Percentiles rank a stretch among this genome's conserved stretches.
phyloP scores from a whole-genome alignment of 2,329 filamentous ascomycete species.

The Chrysosphaeria jannelii region DNA sequence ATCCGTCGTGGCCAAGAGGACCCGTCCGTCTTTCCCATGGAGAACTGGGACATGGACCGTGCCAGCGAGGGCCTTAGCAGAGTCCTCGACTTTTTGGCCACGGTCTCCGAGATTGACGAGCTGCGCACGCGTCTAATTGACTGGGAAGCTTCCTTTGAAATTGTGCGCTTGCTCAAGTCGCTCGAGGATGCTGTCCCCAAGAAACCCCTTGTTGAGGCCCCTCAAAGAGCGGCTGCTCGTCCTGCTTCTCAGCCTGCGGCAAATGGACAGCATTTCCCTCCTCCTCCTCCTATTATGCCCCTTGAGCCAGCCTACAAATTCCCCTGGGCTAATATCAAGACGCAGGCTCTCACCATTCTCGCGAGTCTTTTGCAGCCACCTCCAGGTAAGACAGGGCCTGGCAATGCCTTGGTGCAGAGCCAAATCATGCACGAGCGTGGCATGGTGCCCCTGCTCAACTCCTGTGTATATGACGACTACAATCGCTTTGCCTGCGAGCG shows the following conservation, averaged over 20 bases:
- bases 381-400: slow-evolving; percentile 23
- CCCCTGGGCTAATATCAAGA: slow-evolving; percentile 52
- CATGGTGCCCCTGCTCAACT: slow-evolving; percentile 64
- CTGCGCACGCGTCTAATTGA: slow-evolving; percentile 66
- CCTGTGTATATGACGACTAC: slow-evolving; percentile 71
- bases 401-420: slow-evolving; percentile 49
- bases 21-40: slow-evolving; percentile 70
- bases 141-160: slow-evolving; percentile 74
- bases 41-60: slow-evolving; percentile 91
- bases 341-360: slow-evolving; percentile 69
- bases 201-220: slow-evolving; percentile 29
- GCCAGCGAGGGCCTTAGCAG: slow-evolving; percentile 87
- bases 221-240: slow-evolving; percentile 5
- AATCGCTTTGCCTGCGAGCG: slow-evolving; percentile 88
- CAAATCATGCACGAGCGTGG: slow-evolving; percentile 68
- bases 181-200: slow-evolving; percentile 72
- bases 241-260: slow-evolving; percentile 3
- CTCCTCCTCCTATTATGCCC: slow-evolving; percentile 17
- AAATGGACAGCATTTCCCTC: slow-evolving; percentile 8
- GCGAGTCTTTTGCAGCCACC: slow-evolving; percentile 74
- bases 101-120: slow-evolving; percentile 57
- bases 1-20: slow-evolving; percentile 50
- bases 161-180: slow-evolving; percentile 62
- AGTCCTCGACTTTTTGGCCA: slow-evolving; percentile 78
- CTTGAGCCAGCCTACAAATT: slow-evolving; percentile 34